Conservation (phyloP, 495 filamentous ascomycete species). For the Choiromyces venosus region DNA sequence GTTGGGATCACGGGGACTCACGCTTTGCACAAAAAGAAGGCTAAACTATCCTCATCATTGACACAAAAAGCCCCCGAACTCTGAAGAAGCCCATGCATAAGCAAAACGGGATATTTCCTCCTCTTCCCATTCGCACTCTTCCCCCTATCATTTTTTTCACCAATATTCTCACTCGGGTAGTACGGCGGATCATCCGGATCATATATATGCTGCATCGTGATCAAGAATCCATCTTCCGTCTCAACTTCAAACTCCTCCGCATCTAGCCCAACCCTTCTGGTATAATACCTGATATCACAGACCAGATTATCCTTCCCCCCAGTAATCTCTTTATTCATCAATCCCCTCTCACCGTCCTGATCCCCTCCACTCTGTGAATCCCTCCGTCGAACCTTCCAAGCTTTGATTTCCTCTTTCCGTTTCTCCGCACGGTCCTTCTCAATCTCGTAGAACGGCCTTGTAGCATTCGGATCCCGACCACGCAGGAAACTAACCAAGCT, state of each 20-base stretch:
- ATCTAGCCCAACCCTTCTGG: constrained; percentile 78
- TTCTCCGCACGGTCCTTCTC: constrained; percentile 56
- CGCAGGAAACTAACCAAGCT: constrained; percentile 50
- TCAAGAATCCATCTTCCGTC: constrained; percentile 91
- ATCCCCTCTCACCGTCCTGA: constrained; percentile 42
- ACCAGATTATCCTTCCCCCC: constrained; percentile 72
- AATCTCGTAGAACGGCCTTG: constrained; percentile 63
- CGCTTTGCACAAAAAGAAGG: constrained; percentile 85
- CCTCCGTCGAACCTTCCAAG: constrained; percentile 55
- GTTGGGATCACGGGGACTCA: constrained; percentile 12
- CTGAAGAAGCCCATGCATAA: constrained; percentile 87
- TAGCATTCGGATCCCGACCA: constrained; percentile 53
- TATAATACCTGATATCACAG: constrained; percentile 81
- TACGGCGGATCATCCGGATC: constrained; percentile 63
- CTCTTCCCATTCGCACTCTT: constrained; percentile 42
- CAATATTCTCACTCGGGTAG: constrained; percentile 43
- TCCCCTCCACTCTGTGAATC: constrained; percentile 30
- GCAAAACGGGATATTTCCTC: constrained; percentile 76
- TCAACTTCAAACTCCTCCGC: constrained; percentile 77
- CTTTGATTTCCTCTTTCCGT: constrained; percentile 53
- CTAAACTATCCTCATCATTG: constrained; percentile 84
- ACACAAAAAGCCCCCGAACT: constrained; percentile 80
- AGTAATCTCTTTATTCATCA: constrained; percentile 65
- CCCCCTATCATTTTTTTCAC: constrained; percentile 41
- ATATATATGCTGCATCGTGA: constrained; percentile 83